Conservation (phyloP, 2,329 filamentous ascomycete genomes). For the Xylaria sp. region DNA sequence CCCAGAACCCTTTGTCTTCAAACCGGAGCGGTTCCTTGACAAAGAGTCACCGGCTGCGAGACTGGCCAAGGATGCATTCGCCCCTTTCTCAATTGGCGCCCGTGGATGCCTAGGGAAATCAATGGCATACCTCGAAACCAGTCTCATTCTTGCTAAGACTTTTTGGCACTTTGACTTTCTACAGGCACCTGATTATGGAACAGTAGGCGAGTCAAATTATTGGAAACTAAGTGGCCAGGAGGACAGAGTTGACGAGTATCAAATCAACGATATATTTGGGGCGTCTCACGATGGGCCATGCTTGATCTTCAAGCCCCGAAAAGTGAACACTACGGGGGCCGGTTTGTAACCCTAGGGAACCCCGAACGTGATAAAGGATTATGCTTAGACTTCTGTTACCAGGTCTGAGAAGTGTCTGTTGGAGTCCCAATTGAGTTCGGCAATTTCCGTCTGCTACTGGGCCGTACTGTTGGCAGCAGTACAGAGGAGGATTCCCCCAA, state of each 20-base stretch:
- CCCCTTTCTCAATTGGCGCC: constrained; percentile 19
- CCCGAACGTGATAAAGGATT: neutral
- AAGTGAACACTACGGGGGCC: neutral
- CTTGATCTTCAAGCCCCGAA: constrained; percentile 3
- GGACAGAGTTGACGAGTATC: constrained; percentile 4
- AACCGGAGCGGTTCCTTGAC: constrained; percentile 21
- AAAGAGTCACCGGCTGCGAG: neutral
- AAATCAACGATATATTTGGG: constrained; percentile 11
- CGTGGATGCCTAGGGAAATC: constrained; percentile 19
- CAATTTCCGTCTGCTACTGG: too few relatives aligned
- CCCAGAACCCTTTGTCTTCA: constrained; percentile 21
- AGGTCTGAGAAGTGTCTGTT: too few relatives aligned
- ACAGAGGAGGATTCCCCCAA: too few relatives aligned
- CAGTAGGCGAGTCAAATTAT: constrained; percentile 3
- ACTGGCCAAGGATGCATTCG: constrained; percentile 17
- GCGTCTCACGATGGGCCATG: constrained; percentile 6
- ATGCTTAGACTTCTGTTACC: too few relatives aligned
- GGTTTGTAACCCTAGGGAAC: neutral
- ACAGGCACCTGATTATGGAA: constrained; percentile 2
- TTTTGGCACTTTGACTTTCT: constrained; percentile 26
- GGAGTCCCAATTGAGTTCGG: too few relatives aligned
- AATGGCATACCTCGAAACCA: constrained; percentile 22
- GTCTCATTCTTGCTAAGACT: constrained; percentile 14
- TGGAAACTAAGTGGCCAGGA: neutral
- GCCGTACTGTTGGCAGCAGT: too few relatives aligned